These are phyloP conservation scores for Neofusicoccum umdonicola DNA, from an alignment of 2,329 filamentous ascomycete species.

Conservation along the genomic window DNA sequence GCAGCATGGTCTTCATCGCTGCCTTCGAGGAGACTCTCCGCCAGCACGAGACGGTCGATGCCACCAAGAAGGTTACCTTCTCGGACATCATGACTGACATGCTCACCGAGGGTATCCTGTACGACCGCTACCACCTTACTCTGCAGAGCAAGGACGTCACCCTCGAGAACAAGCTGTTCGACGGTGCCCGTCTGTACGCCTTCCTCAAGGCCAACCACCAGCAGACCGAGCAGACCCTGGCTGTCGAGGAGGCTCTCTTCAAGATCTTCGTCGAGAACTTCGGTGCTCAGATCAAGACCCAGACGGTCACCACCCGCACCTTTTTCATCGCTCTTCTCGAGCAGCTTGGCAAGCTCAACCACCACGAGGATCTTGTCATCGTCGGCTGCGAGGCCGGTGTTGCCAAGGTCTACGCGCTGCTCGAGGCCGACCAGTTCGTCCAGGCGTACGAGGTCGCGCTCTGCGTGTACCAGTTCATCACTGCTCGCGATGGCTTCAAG, in stretches of 20 bases:
- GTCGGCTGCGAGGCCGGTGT: conserved; percentile 10
- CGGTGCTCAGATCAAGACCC: conserved; percentile 15
- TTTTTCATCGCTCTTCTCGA: conserved; percentile 18
- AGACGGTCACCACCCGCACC: conserved; percentile 6
- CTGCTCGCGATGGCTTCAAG: conserved; percentile 33
- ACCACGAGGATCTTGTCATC: conserved; percentile 14
- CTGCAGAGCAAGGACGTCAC: conserved; percentile 35
- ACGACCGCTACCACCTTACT: conserved; percentile 30
- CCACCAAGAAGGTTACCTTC: conserved; percentile 26
- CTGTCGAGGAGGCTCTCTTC: conserved; percentile 13
- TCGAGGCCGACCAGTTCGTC: conserved; percentile 31
- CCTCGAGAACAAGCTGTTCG: conserved; percentile 33
- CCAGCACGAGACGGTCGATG: conserved; percentile 33
- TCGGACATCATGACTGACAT: conserved; percentile 46
- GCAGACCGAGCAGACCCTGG: conserved; percentile 8
- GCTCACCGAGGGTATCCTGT: conserved; percentile 36
- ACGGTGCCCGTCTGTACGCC: conserved; percentile 31
- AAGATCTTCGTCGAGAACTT: conserved; percentile 14
- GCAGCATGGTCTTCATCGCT: conserved; percentile 42
- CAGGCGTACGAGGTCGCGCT: conserved; percentile 36
- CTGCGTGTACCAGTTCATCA: conserved; percentile 32
- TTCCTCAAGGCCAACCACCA: conserved; percentile 22
- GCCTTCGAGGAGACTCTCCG: conserved; percentile 46
- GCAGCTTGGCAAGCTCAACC: conserved; percentile 4
- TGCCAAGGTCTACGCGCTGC: conserved; percentile 9